Base-by-base conservation (phyloP, 768 basidiomycete genomes). In the Pseudohyphozyma bogoriensis region DNA sequence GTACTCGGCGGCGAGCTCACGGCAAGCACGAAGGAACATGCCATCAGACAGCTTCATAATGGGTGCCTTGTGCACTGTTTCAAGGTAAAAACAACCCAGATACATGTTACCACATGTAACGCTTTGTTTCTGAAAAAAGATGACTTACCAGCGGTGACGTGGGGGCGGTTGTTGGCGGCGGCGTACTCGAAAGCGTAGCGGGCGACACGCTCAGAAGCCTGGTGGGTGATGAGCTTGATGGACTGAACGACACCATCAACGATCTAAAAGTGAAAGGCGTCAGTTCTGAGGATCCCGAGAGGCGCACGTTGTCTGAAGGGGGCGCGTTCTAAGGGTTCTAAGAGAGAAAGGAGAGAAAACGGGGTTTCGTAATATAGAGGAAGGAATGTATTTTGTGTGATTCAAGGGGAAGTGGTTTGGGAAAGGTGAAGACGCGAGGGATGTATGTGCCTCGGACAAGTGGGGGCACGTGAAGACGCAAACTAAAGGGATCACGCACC, bases 41-140 rank as follows among this genome's bases (percentile, higher is more conserved):
- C 95, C 95, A 72, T 97, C 95, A 74, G 93, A 93, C 69, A 70
- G 85, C 76, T 99, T 99, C 95, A 99, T 99, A 80, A 99, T 99
- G 80, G 97, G 97, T 71, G 95, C 95, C 77, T 99, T 99, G 83
- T 99, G 95, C 47, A 99, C 91, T 10, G 10, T 37, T 37, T 18
- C 37, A 18, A 37, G 37, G 37, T 26, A 29, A 15, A 58, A 26
- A 49, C 36, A 46, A 49, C 42, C 18, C 52, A 32, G 50, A 42
- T 32, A 42, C 35, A 51, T 22, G 31, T 32, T 68, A 3, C 50
- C 63, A n/a, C n/a, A n/a, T n/a, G 55, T 40, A 36, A 35, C 39
- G 4, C 10, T 24, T 40, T 31, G n/a, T n/a, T n/a, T n/a, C n/a
- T n/a, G n/a, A n/a, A n/a, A n/a, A n/a, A n/a, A n/a, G n/a, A 35